Base-by-base conservation (phyloP, 495 filamentous ascomycete genomes). In the Wilcoxina mikolae region DNA sequence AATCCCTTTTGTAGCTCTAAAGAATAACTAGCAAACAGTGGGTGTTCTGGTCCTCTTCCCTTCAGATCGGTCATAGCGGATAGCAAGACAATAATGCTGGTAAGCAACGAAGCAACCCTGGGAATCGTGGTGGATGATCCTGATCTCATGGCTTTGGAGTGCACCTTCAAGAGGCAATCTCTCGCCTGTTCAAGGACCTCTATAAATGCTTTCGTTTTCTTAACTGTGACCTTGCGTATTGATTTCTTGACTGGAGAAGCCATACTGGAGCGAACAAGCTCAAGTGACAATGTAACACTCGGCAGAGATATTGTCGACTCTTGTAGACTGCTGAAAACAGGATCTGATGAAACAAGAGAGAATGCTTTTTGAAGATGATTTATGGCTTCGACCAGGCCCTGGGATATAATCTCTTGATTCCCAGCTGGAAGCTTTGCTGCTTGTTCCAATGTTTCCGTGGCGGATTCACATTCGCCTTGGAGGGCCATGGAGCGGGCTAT, bases 281-380 rank as follows among this genome's bases (percentile, higher is more conserved):
- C 44, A 2, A 51, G 43, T 1, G 55, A 23, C 25, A 53, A 25
- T 23, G 57, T 58, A 33, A 66, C 44, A 44, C 59, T 66, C 2
- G 65, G 64, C 12, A 67, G 53, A 42, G 65, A 67, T 38, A 66
- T 60, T 5, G 65, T 94, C 4, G 91, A 96, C 56, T 98, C 91
- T 5, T 87, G 83, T 23, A 98, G 73, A 17, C 89, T 80, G 35
- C 84, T 91, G 66, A 88, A 94, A 1, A 89, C 82, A 9, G 88
- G 82, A 69, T 96, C 87, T 2, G 75, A 72, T 12, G 78, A 73
- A 69, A 98, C 80, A 47, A 80, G 73, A 18, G 80, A 77, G 58
- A 83, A 67, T 51, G 76, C 81, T 67, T 79, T 72, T 4, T 73
- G 67, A 51, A 85, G 67, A 5, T 79, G 69, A 35, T 75, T 71